Base-by-base conservation (phyloP, 2,329 filamentous ascomycete genomes). In the Hypoxylon sp. region DNA sequence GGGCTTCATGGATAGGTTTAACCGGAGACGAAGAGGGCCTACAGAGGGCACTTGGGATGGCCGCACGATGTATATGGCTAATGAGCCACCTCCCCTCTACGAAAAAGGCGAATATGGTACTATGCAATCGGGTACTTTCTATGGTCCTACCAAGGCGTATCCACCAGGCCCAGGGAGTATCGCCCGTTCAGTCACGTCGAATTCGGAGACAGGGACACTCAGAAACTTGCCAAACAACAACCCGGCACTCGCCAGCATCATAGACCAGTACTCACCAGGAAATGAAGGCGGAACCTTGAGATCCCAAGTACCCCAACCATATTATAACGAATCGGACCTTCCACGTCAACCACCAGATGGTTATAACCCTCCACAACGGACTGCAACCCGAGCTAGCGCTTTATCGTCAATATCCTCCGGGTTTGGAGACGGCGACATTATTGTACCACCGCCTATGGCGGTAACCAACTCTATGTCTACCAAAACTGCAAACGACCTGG, bases 341-440 rank as follows among this genome's bases (percentile, higher is more conserved):
- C 74, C 79, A 26, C 80, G 79, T 22, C 77, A 80, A 59, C 78
- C 79, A 0, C 78, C 80, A 0, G 75, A 79, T 13, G 79, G 78
- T 2, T 81, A 81, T 65, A 77, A 80, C 19, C 76, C 79, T 13
- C 55, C 73, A 3, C 76, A 75, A 31, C 76, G 79, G 35, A 78
- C 79, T 62, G 77, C 77, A 2, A 81, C 83, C 33, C 81, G 83
- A 6, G 75, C 79, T 3, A 88, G 85, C 66, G 84, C 85, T 52
- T 73, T 89, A 33, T 90, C 88, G 0, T 90, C 88, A 0, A 80
- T 91, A 3, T 90, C 88, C 0, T 91, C 89, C 0, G 88, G 88
- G 5, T 90, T 90, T 68, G 88, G 88, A 17, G 88, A 91, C 72
- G 87, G 84, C 24, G 86, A 89, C 48, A 87, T 90, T 29, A 83